Base-by-base conservation (phyloP, 2,329 filamentous ascomycete species). In the Cytospora schulzeri region DNA sequence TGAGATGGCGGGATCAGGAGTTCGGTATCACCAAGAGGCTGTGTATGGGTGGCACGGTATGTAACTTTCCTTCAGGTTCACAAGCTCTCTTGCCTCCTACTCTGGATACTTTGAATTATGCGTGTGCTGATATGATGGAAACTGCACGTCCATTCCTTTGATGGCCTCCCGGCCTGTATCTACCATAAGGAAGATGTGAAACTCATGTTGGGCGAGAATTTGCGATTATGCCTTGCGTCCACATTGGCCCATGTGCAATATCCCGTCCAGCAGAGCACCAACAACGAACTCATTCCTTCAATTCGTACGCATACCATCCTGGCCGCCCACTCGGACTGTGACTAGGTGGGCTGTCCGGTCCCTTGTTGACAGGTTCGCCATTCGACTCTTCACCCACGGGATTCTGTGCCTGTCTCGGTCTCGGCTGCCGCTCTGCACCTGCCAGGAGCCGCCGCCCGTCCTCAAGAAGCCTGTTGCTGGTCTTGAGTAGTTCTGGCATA, bases 381-480 rank as follows among this genome's bases (percentile, higher is more conserved):
- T n/a, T 4, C n/a, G 4, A 4, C n/a, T 22, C 41, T 3, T 48
- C 19, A 22, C 9, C n/a, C 7, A 17, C n/a, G n/a, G 9, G 11
- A n/a, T 22, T 48, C 8, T 48, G 7, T 22, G 41, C n/a, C n/a
- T 14, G 45, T 24, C n/a, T 48, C 45, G n/a, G n/a, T 48, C 45
- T 48, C n/a, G 45, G 45, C n/a, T 48, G 45, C 9, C 45, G 45
- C n/a, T 14, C 24, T 3, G n/a, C n/a, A 11, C 19, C 45, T 48
- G 7, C 45, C 45, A 48, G 45, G 45, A 48, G 45, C n/a, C 12
- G 45, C 3, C n/a, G 24, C 1, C 45, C 45, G 2, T 48, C 45
- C n/a, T 48, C 45, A n/a, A 48, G 45, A 19, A 48, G 45, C 45
- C 45, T 48, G n/a, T 48, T 48, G 45, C 45, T 48, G 45, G n/a